These are phyloP conservation scores for Phialophora expanda DNA, from an alignment of 2,329 filamentous ascomycete genomes.

Conservation along the genomic window DNA sequence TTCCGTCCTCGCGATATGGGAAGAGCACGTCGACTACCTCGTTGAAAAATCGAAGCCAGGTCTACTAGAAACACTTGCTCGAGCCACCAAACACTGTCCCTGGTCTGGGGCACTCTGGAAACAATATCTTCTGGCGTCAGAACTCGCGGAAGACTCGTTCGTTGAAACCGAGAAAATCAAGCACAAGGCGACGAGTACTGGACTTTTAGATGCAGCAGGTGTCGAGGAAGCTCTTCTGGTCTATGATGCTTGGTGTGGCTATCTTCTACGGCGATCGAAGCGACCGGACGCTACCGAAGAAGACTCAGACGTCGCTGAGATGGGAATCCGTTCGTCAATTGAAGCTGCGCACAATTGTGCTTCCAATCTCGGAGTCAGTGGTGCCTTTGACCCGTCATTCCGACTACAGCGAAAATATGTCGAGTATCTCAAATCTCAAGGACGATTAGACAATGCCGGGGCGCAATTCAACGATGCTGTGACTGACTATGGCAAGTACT, in stretches of 20 bases:
- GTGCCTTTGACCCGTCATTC: constrained; percentile 85
- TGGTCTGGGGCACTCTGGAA: constrained; percentile 93
- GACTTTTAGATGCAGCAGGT: constrained; percentile 81
- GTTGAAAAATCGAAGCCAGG: constrained; percentile 56
- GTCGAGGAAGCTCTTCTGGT: constrained; percentile 89
- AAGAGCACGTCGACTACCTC: constrained; percentile 79
- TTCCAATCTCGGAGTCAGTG: constrained; percentile 72
- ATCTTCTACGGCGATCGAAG: constrained; percentile 84
- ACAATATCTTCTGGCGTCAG: constrained; percentile 81
- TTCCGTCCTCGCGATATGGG: constrained; percentile 77
- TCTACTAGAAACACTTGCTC: constrained; percentile 73
- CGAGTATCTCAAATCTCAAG: constrained; percentile 85
- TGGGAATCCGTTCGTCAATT: constrained; percentile 82
- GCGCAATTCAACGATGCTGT: constrained; percentile 75
- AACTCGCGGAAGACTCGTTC: constrained; percentile 77
- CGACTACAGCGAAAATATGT: constrained; percentile 90
- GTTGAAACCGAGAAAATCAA: constrained; percentile 86
- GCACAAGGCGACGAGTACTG: constrained; percentile 84
- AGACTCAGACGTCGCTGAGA: constrained; percentile 85
- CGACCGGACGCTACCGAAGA: constrained; percentile 75
- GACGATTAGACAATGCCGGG: constrained; percentile 76
- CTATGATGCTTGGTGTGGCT: constrained; percentile 93
- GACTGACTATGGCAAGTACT: constrained; percentile 73
- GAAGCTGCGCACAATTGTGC: constrained; percentile 82
- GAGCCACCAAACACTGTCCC: constrained; percentile 87